Percentiles rank a stretch among this genome's conserved stretches.
phyloP scores from a whole-genome alignment of 176 grass and related monocot species.

The Cenchrus americanus region DNA sequence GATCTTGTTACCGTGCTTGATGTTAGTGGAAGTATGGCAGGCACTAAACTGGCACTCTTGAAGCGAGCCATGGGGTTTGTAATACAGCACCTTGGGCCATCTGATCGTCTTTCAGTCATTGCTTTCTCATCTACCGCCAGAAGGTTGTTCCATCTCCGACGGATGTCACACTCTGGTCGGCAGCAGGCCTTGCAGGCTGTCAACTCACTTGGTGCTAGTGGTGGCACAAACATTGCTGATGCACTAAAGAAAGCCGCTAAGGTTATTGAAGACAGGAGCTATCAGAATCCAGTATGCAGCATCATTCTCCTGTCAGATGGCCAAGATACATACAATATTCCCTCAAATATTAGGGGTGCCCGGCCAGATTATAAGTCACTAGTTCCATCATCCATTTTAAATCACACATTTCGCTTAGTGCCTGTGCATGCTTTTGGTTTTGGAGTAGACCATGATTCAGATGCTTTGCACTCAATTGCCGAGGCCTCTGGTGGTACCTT shows the following conservation, averaged over 20 bases:
- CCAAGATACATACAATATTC: slow-evolving; percentile 90
- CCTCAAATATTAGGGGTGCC: slow-evolving; percentile 60
- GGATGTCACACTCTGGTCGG: slow-evolving; percentile 82
- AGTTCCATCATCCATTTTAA: slow-evolving; percentile 70
- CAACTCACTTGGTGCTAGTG: slow-evolving; percentile 77
- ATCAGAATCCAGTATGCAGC: slow-evolving; percentile 90
- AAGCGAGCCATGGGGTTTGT: slow-evolving; percentile 98
- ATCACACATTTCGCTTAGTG: slow-evolving; percentile 42
- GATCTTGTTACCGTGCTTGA: slow-evolving; percentile 97
- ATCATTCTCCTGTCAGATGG: slow-evolving; percentile 98
- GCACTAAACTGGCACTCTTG: slow-evolving; percentile 88
- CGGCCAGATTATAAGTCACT: slow-evolving; percentile 68
- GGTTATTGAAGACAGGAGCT: slow-evolving; percentile 75
- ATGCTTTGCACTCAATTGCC: slow-evolving; percentile 78
- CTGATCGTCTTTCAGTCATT: slow-evolving; percentile 89
- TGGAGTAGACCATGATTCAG: slow-evolving; percentile 85
- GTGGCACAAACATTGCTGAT: slow-evolving; percentile 96
- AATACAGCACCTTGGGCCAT: slow-evolving; percentile 88
- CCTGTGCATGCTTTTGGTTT: slow-evolving; percentile 93
- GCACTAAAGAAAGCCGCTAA: slow-evolving; percentile 82
- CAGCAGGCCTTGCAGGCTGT: slow-evolving; percentile 82
- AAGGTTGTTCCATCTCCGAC: slow-evolving; percentile 72
- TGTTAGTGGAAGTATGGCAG: slow-evolving; percentile 96
- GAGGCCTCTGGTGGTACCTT: slow-evolving; percentile 93
- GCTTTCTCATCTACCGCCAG: slow-evolving; percentile 88